These are phyloP conservation scores for Tulasnella sp. DNA, from an alignment of 768 basidiomycete genomes.

Conservation along the genomic window DNA sequence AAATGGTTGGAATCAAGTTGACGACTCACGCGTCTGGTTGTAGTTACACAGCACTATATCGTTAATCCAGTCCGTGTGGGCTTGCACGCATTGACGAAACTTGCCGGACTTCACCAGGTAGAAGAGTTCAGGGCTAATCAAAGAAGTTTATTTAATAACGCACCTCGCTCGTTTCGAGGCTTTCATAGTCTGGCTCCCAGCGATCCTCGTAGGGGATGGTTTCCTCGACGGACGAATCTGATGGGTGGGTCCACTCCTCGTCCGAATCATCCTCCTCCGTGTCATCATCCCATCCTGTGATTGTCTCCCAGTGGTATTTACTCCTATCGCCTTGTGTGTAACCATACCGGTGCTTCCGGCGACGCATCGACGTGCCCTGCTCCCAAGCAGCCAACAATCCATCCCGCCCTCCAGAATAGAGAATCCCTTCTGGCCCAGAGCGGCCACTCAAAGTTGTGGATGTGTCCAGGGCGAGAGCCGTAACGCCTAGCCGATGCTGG, in stretches of 20 bases:
- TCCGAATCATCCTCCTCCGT: conserved; percentile 53
- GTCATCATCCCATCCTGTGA: conserved; percentile 75
- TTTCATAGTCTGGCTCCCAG: conserved; percentile 62
- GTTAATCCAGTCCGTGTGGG: conserved; percentile 94
- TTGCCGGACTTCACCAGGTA: conserved; percentile 33
- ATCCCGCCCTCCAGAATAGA: conserved; percentile 86
- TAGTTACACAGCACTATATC: conserved; percentile 86
- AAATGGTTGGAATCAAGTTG: no score
- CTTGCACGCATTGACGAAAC: conserved; percentile 83
- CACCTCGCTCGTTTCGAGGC: neutral
- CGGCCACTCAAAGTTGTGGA: conserved; percentile 67
- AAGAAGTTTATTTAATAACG: neutral
- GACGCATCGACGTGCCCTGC: conserved; percentile 56
- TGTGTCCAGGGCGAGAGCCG: conserved; percentile 78
- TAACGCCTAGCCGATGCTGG: conserved; percentile 80
- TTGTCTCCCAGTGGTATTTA: conserved; percentile 53
- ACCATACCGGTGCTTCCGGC: conserved; percentile 32
- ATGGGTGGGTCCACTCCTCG: conserved; percentile 26
- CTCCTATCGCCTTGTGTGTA: conserved; percentile 26
- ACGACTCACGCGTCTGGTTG: conserved; percentile 68
- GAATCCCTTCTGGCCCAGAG: conserved; percentile 68
- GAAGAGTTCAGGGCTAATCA: neutral
- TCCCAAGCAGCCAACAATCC: conserved; percentile 87
- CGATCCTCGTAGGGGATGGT: conserved; percentile 55
- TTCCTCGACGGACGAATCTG: conserved; percentile 21